Evolutionary conservation across 2,329 filamentous ascomycete genomes (phyloP).

Genomic region (Epichloe scottii): DNA sequence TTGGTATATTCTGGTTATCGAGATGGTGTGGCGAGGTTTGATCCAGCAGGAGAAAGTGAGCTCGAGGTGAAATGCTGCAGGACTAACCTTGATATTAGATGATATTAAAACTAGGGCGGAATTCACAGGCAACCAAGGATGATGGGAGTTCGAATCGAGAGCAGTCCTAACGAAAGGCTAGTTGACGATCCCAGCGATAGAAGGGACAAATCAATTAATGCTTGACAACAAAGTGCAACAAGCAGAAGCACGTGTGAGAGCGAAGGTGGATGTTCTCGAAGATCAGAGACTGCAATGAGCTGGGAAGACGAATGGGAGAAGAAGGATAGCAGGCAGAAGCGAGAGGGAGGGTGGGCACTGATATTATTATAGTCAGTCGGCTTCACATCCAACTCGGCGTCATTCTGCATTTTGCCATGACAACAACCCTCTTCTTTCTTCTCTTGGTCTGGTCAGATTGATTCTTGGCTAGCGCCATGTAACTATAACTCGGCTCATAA

Average conservation of each 20-base stretch:
- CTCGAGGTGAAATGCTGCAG: background rate
- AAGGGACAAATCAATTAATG: slow-evolving; percentile 21
- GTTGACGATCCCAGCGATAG: slow-evolving; percentile 15
- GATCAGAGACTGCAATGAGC: background rate
- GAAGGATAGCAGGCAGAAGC: background rate
- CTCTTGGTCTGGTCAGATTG: background rate
- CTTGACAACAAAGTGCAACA: slow-evolving; percentile 1
- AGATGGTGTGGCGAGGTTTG: background rate
- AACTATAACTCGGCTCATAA: background rate
- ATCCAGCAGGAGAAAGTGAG: background rate
- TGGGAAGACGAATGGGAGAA: background rate
- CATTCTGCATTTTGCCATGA: background rate
- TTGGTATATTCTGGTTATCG: background rate
- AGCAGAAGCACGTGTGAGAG: slow-evolving; percentile 7
- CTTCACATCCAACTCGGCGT: background rate
- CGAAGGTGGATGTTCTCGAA: slow-evolving; percentile 2
- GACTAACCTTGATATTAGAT: slow-evolving; percentile 4
- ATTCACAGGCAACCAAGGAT: background rate
- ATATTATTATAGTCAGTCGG: slow-evolving; percentile 6
- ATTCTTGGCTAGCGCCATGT: slow-evolving; percentile 1
- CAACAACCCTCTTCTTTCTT: background rate
- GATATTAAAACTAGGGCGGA: background rate
- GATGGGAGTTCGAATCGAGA: background rate
- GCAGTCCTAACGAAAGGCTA: slow-evolving; percentile 4
- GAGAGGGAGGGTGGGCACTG: slow-evolving; percentile 4